Evolutionary conservation across 2,329 filamentous ascomycete genomes (phyloP).

Genomic region (Orbilia ellipsospora): DNA sequence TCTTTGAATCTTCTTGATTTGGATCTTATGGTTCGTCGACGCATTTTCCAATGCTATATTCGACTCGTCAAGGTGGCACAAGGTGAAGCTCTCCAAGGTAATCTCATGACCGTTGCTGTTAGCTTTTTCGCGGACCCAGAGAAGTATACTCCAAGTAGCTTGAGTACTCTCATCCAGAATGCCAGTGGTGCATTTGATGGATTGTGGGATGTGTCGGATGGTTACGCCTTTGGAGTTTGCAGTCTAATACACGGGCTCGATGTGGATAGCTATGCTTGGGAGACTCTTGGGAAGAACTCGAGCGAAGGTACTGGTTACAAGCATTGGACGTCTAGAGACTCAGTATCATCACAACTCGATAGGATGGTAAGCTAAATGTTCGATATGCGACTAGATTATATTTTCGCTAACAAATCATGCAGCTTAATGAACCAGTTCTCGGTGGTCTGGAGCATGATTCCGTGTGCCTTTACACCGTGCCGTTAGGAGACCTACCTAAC

Average conservation of each 20-base stretch:
- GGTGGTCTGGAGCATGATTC: slow-evolving; percentile 90
- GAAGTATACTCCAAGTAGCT: slow-evolving; percentile 82
- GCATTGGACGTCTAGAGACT: slow-evolving; percentile 59
- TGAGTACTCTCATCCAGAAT: slow-evolving; percentile 91
- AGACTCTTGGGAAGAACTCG: slow-evolving; percentile 49
- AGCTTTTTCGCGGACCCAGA: slow-evolving; percentile 93
- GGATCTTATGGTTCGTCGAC: slow-evolving; percentile 89
- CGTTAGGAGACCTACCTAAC: slow-evolving; percentile 67
- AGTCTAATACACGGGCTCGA: slow-evolving; percentile 83
- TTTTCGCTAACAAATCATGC: slow-evolving; percentile 56
- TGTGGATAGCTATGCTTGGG: slow-evolving; percentile 75
- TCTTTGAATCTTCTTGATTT: slow-evolving; percentile 89
- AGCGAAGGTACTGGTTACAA: slow-evolving; percentile 56
- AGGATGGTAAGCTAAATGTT: slow-evolving; percentile 62
- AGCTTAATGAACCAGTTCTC: slow-evolving; percentile 59
- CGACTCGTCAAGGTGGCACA: slow-evolving; percentile 90
- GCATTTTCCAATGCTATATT: slow-evolving; percentile 93
- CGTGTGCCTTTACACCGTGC: slow-evolving; percentile 77
- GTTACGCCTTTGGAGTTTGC: slow-evolving; percentile 92
- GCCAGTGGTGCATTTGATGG: slow-evolving; percentile 90
- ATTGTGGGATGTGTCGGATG: slow-evolving; percentile 94
- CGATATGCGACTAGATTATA: slow-evolving; percentile 13
- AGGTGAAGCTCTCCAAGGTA: slow-evolving; percentile 88
- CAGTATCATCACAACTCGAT: slow-evolving; percentile 61
- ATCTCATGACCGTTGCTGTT: slow-evolving; percentile 86